phyloP scores from a whole-genome alignment of 805 yeast species.

The Nakazawaea siamensis region DNA sequence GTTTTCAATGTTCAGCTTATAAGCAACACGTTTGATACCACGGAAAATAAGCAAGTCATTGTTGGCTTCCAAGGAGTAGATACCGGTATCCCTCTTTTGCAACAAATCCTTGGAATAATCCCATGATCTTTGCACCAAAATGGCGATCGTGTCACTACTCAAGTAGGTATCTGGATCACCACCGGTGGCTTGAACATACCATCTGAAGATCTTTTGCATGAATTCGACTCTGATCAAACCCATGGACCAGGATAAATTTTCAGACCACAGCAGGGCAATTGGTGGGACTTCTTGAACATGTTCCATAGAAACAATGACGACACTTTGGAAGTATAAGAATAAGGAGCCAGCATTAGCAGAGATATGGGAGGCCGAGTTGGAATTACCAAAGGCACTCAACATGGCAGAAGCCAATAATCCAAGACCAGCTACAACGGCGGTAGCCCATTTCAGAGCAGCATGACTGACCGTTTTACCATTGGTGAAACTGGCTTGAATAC shows the following conservation, averaged over 20 bases:
- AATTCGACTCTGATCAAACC: conserved; percentile 72
- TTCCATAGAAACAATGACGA: conserved; percentile 76
- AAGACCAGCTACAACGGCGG: conserved; percentile 82
- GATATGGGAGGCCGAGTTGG: conserved; percentile 82
- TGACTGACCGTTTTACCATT: conserved; percentile 81
- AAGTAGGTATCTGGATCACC: conserved; percentile 71
- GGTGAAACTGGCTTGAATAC: conserved; percentile 66
- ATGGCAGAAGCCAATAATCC: conserved; percentile 80
- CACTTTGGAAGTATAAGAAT: conserved; percentile 82
- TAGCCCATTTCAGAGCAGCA: conserved; percentile 83
- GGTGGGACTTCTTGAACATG: conserved; percentile 86
- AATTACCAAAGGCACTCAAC: conserved; percentile 78
- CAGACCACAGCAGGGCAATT: conserved; percentile 87
- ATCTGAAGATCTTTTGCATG: conserved; percentile 79
- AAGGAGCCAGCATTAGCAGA: conserved; percentile 81
- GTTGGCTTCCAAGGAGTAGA: conserved; percentile 42
- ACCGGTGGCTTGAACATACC: conserved; percentile 86
- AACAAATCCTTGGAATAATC: conserved; percentile 16
- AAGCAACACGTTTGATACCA: conserved; percentile 84
- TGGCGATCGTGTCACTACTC: conserved; percentile 51
- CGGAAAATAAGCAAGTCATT: conserved; percentile 59
- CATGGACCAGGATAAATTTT: conserved; percentile 91
- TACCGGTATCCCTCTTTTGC: conserved; percentile 15
- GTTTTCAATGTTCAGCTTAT: conserved; percentile 66
- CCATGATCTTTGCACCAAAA: conserved; percentile 66